These are phyloP conservation scores for Cryptosporidium sp. DNA, from an alignment of 169 alveolate species.

Conservation along the genomic window DNA sequence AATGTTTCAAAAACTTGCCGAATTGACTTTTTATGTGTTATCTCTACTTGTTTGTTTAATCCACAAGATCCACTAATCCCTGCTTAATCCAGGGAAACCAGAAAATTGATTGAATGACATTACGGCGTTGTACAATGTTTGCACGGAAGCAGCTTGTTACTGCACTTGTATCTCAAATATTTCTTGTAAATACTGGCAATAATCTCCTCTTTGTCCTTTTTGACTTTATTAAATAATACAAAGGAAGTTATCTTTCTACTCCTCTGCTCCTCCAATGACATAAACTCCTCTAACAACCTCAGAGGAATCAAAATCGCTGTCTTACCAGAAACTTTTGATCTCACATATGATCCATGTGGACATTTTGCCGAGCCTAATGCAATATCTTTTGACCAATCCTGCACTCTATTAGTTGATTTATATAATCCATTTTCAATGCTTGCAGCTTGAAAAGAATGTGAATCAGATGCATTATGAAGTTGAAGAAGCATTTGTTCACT, in stretches of 20 bases:
- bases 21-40: not conserved
- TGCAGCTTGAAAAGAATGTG: not conserved
- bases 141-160: constrained; percentile 37
- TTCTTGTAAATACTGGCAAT: constrained; percentile 25
- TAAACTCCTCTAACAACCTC: constrained; percentile 23
- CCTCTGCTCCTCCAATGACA: constrained; percentile 43
- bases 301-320: constrained; percentile 26
- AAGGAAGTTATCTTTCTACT: constrained; percentile 49
- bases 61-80: not conserved
- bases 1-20: not conserved
- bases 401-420: constrained; percentile 10
- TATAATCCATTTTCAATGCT: not conserved
- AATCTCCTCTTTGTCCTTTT: not conserved
- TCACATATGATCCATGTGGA: constrained; percentile 54
- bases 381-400: constrained; percentile 70
- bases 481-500: constrained; percentile 15
- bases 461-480: not conserved
- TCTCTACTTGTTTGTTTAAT: not conserved
- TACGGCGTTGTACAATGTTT: constrained; percentile 9
- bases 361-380: constrained; percentile 61
- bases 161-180: constrained; percentile 51
- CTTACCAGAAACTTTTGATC: constrained; percentile 34
- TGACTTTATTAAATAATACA: not conserved
- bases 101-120: not conserved
- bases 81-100: not conserved